Percentiles rank a stretch among this genome's conserved stretches.
phyloP scores from a whole-genome alignment of 1,284 basidiomycete species.

The Meira miltonrushii region DNA sequence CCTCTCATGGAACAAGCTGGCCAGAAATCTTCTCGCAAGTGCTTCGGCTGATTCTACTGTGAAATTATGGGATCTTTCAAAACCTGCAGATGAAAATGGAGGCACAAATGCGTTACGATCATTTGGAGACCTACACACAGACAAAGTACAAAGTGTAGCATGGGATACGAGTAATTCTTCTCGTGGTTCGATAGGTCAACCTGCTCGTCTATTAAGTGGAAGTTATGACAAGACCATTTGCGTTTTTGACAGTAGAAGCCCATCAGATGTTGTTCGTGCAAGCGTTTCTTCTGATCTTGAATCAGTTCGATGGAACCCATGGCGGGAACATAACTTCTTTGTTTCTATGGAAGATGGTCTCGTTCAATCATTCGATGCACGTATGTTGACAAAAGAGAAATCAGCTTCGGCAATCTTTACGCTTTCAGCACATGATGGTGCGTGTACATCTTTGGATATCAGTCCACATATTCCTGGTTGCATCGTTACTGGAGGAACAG shows the following conservation, averaged over 20 bases:
- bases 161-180: slow-evolving; percentile 72
- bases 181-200: slow-evolving; percentile 54
- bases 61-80: slow-evolving; percentile 91
- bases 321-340: slow-evolving; percentile 79
- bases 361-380: slow-evolving; percentile 83
- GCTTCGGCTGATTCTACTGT: slow-evolving; percentile 91
- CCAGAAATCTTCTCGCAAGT: slow-evolving; percentile 83
- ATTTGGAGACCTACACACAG: slow-evolving; percentile 75
- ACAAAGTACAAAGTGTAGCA: slow-evolving; percentile 95
- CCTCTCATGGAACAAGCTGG: slow-evolving; percentile 84
- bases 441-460: slow-evolving; percentile 82
- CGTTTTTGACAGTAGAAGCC: slow-evolving; percentile 84
- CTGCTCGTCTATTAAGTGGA: slow-evolving; percentile 82
- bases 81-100: slow-evolving; percentile 44
- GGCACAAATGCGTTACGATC: slow-evolving; percentile 65
- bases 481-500: slow-evolving; percentile 84
- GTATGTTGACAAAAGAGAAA: slow-evolving; percentile 61
- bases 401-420: slow-evolving; percentile 64
- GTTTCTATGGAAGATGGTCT: slow-evolving; percentile 89
- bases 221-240: slow-evolving; percentile 89
- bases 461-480: slow-evolving; percentile 86
- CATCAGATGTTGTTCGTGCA: slow-evolving; percentile 62
- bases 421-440: slow-evolving; percentile 88
- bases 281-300: slow-evolving; percentile 4
- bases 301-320: slow-evolving; percentile 82